Percentiles rank a stretch among this genome's conserved stretches.
Conservation (phyloP, 345 rosid genomes). For the Conringia planisiliqua region DNA sequence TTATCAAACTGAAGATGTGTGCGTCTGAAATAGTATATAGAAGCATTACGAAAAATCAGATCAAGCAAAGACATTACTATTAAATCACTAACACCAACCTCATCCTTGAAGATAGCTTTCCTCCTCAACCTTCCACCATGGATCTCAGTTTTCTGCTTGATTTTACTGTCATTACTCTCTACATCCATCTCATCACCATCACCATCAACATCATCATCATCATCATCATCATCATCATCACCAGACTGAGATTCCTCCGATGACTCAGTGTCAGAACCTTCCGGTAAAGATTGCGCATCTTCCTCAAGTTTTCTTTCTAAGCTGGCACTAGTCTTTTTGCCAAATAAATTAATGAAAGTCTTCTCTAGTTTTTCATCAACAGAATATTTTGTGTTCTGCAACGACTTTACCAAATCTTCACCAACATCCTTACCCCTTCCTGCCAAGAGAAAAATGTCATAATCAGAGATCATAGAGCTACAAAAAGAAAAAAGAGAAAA, state of each 20-base stretch:
- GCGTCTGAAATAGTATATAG: not conserved
- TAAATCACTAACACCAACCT: conserved; percentile 35
- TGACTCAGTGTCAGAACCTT: conserved; percentile 40
- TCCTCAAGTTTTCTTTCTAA: conserved; percentile 37
- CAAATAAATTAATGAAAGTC: conserved; percentile 65
- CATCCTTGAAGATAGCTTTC: conserved; percentile 64
- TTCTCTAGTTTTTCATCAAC: conserved; percentile 82
- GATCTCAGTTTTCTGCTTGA: conserved; percentile 54
- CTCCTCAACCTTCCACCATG: conserved; percentile 75
- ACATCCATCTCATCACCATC: conserved; percentile 22
- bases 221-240: conserved; percentile 38
- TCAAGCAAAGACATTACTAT: conserved; percentile 37
- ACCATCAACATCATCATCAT: conserved; percentile 34
- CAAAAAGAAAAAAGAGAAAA: not conserved
- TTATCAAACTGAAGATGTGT: not conserved
- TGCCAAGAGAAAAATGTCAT: conserved; percentile 33
- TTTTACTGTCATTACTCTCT: conserved; percentile 28
- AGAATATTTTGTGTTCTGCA: conserved; percentile 77
- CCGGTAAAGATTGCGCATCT: conserved; percentile 28
- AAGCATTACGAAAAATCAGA: conserved; percentile 10
- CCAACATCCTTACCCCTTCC: conserved; percentile 81
- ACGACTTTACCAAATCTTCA: conserved; percentile 72
- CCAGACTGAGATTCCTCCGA: conserved; percentile 29
- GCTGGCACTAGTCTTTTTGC: conserved; percentile 39
- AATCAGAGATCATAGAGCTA: conserved; percentile 1